A percentile compares a stretch with the other conserved stretches of the same genome.
phyloP scores from a whole-genome alignment of 1,284 basidiomycete species.

The Microbotryum intermedium region DNA sequence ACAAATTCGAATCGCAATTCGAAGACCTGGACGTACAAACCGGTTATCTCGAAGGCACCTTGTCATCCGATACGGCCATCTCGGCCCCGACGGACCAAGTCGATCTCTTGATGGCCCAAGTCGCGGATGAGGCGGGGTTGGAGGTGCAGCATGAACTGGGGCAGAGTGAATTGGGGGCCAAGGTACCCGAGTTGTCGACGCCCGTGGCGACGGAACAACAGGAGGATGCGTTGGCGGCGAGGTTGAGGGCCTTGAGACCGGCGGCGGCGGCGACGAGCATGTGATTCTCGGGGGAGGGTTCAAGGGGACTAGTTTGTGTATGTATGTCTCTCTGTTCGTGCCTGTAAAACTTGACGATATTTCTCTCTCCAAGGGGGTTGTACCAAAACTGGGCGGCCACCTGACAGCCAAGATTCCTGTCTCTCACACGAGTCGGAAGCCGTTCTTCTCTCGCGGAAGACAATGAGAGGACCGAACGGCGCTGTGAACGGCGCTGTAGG shows the following conservation, averaged over 20 bases:
- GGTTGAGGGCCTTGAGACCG: conserved; percentile 69
- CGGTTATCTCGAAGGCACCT: conserved; percentile 94
- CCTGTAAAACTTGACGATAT: too few species aligned
- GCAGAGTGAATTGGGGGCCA: conserved; percentile 41
- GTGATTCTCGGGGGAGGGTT: not conserved
- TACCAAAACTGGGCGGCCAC: too few species aligned
- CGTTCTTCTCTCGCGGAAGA: too few species aligned
- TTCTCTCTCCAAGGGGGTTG: too few species aligned
- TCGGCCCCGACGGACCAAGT: conserved; percentile 96
- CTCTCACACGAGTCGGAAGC: too few species aligned
- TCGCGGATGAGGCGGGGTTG: conserved; percentile 93
- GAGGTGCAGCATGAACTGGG: conserved; percentile 68
- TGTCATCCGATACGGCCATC: conserved; percentile 84
- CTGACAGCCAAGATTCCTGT: too few species aligned
- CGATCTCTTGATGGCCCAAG: conserved; percentile 81
- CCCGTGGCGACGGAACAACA: conserved; percentile 49
- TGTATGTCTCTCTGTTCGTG: too few species aligned
- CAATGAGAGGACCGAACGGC: too few species aligned
- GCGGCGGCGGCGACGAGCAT: conserved; percentile 4
- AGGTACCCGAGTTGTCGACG: conserved; percentile 40
- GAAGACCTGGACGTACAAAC: conserved; percentile 97
- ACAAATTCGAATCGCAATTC: conserved; percentile 97
- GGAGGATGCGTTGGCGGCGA: conserved; percentile 68
- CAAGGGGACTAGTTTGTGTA: too few species aligned
- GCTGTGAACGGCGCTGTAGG: too few species aligned